Evolutionary conservation across 2,329 filamentous ascomycete species (phyloP).

Genomic region (Colletotrichum sp.): DNA sequence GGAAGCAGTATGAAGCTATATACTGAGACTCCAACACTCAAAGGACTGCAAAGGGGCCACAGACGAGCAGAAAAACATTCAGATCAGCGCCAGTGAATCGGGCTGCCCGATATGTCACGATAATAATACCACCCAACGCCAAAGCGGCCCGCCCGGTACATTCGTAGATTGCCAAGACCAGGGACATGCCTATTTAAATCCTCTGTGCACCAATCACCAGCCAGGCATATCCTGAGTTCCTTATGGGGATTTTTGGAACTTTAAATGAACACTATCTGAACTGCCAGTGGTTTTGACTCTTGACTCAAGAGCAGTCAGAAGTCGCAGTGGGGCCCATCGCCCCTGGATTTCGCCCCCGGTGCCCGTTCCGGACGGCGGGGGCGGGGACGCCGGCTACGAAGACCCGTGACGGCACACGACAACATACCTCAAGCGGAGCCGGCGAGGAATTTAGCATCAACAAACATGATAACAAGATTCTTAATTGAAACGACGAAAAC

Average conservation of each 20-base stretch:
- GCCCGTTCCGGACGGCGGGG: background rate
- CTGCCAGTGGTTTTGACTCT: background rate
- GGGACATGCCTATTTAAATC: background rate
- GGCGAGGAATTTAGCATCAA: background rate
- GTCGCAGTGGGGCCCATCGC: background rate
- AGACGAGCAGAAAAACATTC: background rate
- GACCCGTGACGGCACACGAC: background rate
- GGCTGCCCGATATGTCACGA: background rate
- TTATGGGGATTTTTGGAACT: background rate
- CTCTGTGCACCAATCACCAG: background rate
- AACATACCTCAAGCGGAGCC: background rate
- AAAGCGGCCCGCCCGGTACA: background rate
- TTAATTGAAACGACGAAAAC: background rate
- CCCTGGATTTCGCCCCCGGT: background rate
- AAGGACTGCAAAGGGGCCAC: background rate
- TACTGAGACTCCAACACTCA: accelerated
- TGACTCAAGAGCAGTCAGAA: background rate
- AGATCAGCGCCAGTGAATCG: background rate
- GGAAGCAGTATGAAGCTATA: background rate
- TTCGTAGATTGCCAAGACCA: background rate
- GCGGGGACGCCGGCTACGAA: background rate
- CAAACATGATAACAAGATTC: background rate
- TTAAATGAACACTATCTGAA: background rate
- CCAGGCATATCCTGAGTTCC: background rate
- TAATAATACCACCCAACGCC: background rate